These are phyloP conservation scores for Chalaropsis ovoidea DNA, from an alignment of 2,329 filamentous ascomycete species.

Conservation along the genomic window DNA sequence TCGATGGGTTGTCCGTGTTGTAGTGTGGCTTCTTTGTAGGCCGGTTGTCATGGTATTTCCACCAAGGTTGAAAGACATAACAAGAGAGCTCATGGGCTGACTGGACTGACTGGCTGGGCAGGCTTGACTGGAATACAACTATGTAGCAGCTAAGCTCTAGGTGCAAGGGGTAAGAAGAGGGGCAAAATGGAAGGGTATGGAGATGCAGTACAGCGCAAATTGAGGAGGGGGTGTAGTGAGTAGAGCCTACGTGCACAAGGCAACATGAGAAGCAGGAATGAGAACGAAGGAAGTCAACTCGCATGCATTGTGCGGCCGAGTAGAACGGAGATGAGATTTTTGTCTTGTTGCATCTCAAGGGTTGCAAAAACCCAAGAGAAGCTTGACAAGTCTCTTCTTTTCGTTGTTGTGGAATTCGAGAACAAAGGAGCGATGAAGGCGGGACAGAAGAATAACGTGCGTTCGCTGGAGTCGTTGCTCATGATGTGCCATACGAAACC, in stretches of 20 bases:
- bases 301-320: slow-evolving; percentile 13
- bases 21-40: neutral
- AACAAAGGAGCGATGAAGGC: neutral
- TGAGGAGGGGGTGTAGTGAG: slow-evolving; percentile 8
- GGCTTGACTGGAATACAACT: neutral
- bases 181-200: slow-evolving; percentile 10
- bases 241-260: slow-evolving; percentile 9
- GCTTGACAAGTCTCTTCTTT: neutral
- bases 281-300: slow-evolving; percentile 12
- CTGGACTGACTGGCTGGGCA: neutral
- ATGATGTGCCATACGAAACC: neutral
- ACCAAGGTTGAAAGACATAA: neutral
- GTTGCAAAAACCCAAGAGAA: neutral
- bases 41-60: neutral
- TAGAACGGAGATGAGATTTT: slow-evolving; percentile 11
- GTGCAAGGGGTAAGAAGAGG: slow-evolving; percentile 8
- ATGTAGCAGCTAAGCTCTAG: slow-evolving; percentile 3
- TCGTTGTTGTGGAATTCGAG: neutral
- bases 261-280: slow-evolving; percentile 1
- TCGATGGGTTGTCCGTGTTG: neutral
- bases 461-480: neutral
- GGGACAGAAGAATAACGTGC: neutral
- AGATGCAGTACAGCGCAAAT: slow-evolving; percentile 11
- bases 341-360: slow-evolving; percentile 4
- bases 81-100: neutral